Evolutionary conservation across 257 asterid genomes (phyloP).

Genomic region (Solanum clarkiae): DNA sequence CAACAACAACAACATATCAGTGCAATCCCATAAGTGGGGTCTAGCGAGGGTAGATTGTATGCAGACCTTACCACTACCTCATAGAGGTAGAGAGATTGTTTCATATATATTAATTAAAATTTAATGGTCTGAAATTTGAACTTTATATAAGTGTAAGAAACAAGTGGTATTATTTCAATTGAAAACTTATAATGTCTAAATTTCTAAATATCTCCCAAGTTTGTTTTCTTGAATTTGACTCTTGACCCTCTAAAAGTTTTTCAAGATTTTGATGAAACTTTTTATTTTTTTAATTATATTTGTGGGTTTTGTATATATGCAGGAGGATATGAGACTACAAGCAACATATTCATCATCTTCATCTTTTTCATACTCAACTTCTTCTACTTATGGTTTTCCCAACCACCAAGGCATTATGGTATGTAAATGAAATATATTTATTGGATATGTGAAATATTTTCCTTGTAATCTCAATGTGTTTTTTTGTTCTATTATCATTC

Average conservation of each 20-base stretch:
- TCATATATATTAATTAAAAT: not conserved
- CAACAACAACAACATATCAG: no score
- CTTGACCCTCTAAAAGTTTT: not conserved
- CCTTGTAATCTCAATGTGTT: not conserved
- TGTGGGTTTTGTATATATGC: not conserved
- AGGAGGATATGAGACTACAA: slow-evolving; percentile 64
- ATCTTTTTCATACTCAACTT: slow-evolving; percentile 29
- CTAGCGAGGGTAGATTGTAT: no score
- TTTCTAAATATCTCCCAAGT: not conserved
- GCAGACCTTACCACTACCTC: no score
- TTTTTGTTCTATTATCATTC: not conserved
- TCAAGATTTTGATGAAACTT: not conserved
- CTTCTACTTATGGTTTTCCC: slow-evolving; percentile 41
- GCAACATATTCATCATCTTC: slow-evolving; percentile 43
- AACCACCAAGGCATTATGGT: slow-evolving; percentile 45
- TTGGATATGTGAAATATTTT: not conserved
- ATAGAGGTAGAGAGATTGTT: no score
- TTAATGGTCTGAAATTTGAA: not conserved
- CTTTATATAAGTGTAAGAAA: no score
- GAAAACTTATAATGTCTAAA: not conserved
- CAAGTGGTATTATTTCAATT: not conserved
- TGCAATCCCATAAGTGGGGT: no score
- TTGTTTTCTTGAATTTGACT: not conserved
- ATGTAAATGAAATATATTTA: not conserved
- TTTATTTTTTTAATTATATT: not conserved